Evolutionary conservation across 1,284 basidiomycete genomes (phyloP), one percentile per base, ranked within the genome.

Genomic region (Irpex sp.): DNA sequence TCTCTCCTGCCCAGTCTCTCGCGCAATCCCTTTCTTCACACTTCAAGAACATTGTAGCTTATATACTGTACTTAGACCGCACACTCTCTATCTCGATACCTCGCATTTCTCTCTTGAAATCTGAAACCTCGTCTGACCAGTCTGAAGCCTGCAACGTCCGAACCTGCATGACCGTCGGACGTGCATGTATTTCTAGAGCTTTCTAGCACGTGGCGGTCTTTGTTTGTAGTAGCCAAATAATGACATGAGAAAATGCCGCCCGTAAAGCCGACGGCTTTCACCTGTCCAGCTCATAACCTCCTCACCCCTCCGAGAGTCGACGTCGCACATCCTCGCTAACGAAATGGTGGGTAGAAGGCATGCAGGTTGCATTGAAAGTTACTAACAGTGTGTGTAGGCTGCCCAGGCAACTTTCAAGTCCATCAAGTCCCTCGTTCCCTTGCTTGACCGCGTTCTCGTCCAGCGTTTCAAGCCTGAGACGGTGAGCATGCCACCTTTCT

Each of bases 401-500:
- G 78, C 88, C 61, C 88, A 89, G 77, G 86, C 88, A 68, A 95
- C 95, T 35, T 94, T 97, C 89, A 96, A 94, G 80, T 92, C 89
- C 70, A 98, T 98, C 86, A 94, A 88, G 81, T 84, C 95, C 61
- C 79, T 98, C 69, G 81, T 95, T 68, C 97, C 97, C 66, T 88
- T 98, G 61, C 83, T 98, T 65, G 97, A 98, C 88, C 93, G 97
- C 69, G 93, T 99, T 67, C 85, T 99, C 66, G 95, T 99, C 65
- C 96, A 98, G 81, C 87, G 96, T 67, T 97, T 97, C 88, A 98
- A 98, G 83, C 83, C 94, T 50, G 94, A 95, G 69, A 90, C 92
- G 2, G 93, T 95, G 70, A 67, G 87, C 81, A 15, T 57, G 5
- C 7, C 33, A 2, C 26, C 9, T 37, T 56, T 19, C 8, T 62